Conservation (phyloP, 306 rosid species). For the Morella rubra region DNA sequence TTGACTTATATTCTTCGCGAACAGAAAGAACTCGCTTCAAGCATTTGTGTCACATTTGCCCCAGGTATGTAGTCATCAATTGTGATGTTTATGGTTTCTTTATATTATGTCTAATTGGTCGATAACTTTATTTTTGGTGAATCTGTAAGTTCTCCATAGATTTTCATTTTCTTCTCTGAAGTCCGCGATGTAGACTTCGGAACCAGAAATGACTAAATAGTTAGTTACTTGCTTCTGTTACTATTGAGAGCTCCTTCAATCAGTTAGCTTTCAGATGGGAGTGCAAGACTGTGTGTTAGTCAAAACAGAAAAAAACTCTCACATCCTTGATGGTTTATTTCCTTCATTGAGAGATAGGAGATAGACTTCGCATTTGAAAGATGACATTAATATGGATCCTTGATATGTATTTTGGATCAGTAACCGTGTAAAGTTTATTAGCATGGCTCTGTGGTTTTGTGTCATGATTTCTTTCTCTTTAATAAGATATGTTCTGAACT, state of each 20-base stretch:
- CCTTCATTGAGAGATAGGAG: neutral
- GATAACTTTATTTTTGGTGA: neutral
- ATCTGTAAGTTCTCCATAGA: neutral
- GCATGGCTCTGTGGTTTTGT: neutral
- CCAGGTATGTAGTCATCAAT: constrained; percentile 62
- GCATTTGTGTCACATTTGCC: constrained; percentile 81
- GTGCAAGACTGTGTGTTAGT: no score
- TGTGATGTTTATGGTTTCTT: neutral
- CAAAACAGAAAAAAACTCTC: neutral
- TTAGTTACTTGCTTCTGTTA: neutral
- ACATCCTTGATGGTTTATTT: neutral
- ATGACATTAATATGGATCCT: neutral
- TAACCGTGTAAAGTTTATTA: neutral
- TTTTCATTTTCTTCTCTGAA: neutral
- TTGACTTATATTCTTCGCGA: constrained; percentile 90
- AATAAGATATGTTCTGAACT: neutral
- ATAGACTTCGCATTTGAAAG: neutral
- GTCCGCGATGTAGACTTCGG: neutral
- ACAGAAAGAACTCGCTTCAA: constrained; percentile 69
- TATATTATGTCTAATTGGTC: neutral
- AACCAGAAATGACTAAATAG: neutral
- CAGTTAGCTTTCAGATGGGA: neutral
- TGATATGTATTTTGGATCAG: neutral
- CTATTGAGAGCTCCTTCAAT: neutral
- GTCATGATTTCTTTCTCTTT: neutral